Conservation (phyloP, 768 basidiomycete species). For the Mycena vulgaris region DNA sequence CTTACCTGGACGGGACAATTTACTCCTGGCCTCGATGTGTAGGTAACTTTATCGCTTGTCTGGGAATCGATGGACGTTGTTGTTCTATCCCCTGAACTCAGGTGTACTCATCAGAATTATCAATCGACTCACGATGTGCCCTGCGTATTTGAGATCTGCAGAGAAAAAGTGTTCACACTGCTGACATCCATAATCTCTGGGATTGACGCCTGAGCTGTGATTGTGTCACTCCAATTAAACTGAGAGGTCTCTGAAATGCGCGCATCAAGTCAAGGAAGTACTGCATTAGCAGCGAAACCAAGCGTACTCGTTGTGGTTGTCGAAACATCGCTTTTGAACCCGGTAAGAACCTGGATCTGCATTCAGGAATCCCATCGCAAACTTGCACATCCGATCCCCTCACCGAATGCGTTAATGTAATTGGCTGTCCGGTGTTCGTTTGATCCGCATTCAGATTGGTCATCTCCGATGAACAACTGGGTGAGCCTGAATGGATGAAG, state of each 20-base stretch:
- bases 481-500: no score
- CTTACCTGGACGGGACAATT: neutral
- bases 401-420: no score
- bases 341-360: neutral
- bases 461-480: no score
- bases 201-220: neutral
- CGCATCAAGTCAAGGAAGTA: neutral
- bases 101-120: neutral
- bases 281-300: neutral
- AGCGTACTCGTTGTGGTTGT: neutral
- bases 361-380: no score
- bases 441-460: no score
- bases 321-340: neutral
- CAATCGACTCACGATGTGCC: neutral
- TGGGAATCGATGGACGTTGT: neutral
- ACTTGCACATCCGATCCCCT: no score
- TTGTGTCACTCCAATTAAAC: neutral
- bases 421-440: no score
- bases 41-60: neutral
- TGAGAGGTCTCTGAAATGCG: neutral
- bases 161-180: neutral
- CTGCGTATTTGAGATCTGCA: neutral
- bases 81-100: no score
- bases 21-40: neutral
- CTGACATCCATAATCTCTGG: no score